phyloP scores from a whole-genome alignment of 2,329 filamentous ascomycete genomes.

The Colletotrichum abscissum region DNA sequence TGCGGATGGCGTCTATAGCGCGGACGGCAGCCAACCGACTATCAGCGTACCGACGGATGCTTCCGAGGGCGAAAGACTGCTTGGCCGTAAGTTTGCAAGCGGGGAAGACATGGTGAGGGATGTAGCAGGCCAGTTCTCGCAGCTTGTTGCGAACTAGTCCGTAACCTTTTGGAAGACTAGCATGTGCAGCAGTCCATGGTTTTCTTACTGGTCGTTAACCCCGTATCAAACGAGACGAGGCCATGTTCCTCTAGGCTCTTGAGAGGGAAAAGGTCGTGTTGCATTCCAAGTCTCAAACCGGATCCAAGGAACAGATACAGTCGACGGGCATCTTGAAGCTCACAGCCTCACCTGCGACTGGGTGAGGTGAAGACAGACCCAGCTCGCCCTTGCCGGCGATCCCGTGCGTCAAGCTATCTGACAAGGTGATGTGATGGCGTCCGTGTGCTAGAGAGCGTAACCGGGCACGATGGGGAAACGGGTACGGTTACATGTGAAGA shows the following conservation, averaged over 20 bases:
- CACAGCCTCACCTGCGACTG: background rate
- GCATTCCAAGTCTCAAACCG: background rate
- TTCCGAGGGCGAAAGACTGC: conserved; percentile 43
- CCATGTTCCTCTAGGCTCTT: background rate
- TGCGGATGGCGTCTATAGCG: background rate
- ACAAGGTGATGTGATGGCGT: conserved; percentile 7
- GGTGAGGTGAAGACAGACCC: background rate
- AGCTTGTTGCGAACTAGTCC: conserved; percentile 34
- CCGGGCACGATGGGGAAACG: conserved; percentile 12
- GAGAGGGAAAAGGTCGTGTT: background rate
- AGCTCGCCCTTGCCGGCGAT: background rate
- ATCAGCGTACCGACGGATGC: conserved; percentile 37
- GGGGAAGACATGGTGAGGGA: conserved; percentile 48
- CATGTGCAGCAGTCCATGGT: background rate
- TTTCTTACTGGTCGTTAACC: background rate
- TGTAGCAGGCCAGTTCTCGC: conserved; percentile 47
- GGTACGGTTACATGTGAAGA: conserved; percentile 24
- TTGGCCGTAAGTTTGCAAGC: conserved; percentile 45
- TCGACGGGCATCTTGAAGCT: background rate
- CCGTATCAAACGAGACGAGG: background rate
- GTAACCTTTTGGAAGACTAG: background rate
- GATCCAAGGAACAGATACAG: background rate
- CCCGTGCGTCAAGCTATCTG: background rate
- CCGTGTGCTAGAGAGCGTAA: conserved; percentile 4
- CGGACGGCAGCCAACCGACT: background rate